Conservation (phyloP, 345 rosid genomes). For the Cardiospermum halicacabum region DNA sequence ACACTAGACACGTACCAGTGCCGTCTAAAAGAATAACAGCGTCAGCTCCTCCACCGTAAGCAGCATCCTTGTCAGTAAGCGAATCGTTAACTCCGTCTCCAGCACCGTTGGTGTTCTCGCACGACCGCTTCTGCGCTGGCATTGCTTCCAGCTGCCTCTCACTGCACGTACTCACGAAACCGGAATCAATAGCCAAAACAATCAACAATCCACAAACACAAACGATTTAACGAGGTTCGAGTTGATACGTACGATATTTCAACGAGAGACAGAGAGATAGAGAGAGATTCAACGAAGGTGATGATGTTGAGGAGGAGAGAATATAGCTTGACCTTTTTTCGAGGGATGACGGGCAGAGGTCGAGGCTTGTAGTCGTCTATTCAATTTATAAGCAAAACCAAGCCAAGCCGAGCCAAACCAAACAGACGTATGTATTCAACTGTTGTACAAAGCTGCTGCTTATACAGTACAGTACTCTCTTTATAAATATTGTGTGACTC, state of each 20-base stretch:
- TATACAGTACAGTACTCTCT: background rate
- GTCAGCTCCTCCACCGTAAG: conserved; percentile 4
- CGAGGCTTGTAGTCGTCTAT: conserved; percentile 1
- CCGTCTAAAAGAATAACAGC: conserved; percentile 23
- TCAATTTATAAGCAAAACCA: no score
- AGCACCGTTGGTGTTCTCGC: background rate
- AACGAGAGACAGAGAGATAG: background rate
- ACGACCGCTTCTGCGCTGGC: conserved; percentile 35
- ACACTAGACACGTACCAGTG: conserved; percentile 13
- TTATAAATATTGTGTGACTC: background rate
- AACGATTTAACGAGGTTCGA: background rate
- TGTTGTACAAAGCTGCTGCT: background rate
- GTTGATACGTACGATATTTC: background rate
- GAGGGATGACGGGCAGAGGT: conserved; percentile 7
- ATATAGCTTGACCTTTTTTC: conserved; percentile 8
- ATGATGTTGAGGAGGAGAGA: background rate
- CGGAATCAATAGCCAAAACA: background rate
- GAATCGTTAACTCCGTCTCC: conserved; percentile 3
- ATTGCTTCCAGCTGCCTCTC: conserved; percentile 13
- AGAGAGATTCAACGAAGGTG: conserved; percentile 4
- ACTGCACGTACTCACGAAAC: background rate
- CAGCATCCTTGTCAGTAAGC: conserved; percentile 2
- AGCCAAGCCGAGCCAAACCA: no score
- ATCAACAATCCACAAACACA: background rate
- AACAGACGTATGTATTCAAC: conserved; percentile 8